A percentile compares a stretch with the other conserved stretches of the same genome.
Conservation (phyloP, 2,329 filamentous ascomycete genomes). For the Fusarium veterinarium region DNA sequence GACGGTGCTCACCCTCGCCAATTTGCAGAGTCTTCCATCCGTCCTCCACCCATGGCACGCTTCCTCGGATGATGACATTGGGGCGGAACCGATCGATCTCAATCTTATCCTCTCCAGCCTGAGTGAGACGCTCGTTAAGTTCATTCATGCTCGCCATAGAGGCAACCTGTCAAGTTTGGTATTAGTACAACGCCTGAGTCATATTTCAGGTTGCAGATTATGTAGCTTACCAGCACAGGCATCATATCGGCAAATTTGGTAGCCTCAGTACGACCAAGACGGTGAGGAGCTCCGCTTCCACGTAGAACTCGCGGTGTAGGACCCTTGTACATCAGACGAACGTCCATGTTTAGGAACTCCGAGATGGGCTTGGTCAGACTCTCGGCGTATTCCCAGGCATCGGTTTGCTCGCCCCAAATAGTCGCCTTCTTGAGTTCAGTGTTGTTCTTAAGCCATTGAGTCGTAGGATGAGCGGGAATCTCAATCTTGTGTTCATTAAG, state of each 20-base stretch:
- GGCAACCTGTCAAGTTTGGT: constrained; percentile 65
- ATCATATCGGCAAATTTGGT: constrained; percentile 67
- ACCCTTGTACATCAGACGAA: constrained; percentile 71
- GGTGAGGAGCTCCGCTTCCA: constrained; percentile 65
- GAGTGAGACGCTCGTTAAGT: constrained; percentile 63
- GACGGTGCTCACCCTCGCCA: constrained; percentile 32
- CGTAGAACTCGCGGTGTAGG: constrained; percentile 64
- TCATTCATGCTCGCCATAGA: constrained; percentile 67
- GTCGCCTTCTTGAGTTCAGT: constrained; percentile 61
- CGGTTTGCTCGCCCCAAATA: constrained; percentile 70
- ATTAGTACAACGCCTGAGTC: constrained; percentile 63
- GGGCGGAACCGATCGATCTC: constrained; percentile 72
- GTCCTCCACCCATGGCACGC: constrained; percentile 70
- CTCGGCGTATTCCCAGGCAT: constrained; percentile 64
- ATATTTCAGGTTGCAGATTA: constrained; percentile 44
- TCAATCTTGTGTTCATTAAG: constrained; percentile 57
- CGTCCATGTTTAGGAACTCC: constrained; percentile 64
- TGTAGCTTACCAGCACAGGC: constrained; percentile 30
- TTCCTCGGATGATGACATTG: constrained; percentile 70
- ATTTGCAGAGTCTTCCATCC: constrained; percentile 70
- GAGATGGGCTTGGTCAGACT: constrained; percentile 65
- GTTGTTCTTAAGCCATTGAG: constrained; percentile 64
- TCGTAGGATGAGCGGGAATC: constrained; percentile 66
- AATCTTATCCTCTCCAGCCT: constrained; percentile 57
- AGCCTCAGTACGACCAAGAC: constrained; percentile 64